Base-by-base conservation (phyloP, 2,329 filamentous ascomycete species). In the Alternaria sp. region DNA sequence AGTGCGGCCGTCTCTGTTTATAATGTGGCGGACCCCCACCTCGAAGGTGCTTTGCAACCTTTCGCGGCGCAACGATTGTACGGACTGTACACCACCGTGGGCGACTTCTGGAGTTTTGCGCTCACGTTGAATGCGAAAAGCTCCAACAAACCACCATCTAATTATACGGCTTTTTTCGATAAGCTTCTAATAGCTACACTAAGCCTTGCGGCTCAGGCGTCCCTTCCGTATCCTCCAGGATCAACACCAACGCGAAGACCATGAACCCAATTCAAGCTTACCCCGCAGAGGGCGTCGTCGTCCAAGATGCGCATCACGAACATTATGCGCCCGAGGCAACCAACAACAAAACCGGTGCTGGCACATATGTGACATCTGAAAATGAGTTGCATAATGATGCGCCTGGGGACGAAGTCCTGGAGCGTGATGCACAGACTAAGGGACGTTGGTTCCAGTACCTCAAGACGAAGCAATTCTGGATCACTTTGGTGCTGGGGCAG, bases 381-480 rank as follows among this genome's bases (percentile, higher is more conserved):
- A 74, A 76, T 50, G 76, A 67, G 69, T 65, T 40, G 34, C 64
- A 61, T 38, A 60, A 56, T 27, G 62, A 25, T 38, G 65, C 45
- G 60, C 60, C 54, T 9, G 60, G 54, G 20, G 71, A 70, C 40
- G 61, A 63, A 43, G 65, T 73, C 43, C 54, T 73, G n/a, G 71
- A 74, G 50, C 55, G 62, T 16, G 72, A 76, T 58, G 83, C 84
- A 58, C 64, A 74, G 60, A 79, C 69, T 45, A 80, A 79, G 59
- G 81, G 82, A 66, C 78, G 82, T 5, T 84, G 82, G 67, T 85
- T 89, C 67, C 82, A 90, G 44, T 98, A 95, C 81, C 84, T 98
- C 65, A 86, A 85, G 70, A 97, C 94, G 11, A 85, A 85, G 73
- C 92, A 97, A 76, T 98, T 99, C 78, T 98, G 93, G 87, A 82